Conservation (phyloP, 257 asterid species). For the Solanum clarkiae region DNA sequence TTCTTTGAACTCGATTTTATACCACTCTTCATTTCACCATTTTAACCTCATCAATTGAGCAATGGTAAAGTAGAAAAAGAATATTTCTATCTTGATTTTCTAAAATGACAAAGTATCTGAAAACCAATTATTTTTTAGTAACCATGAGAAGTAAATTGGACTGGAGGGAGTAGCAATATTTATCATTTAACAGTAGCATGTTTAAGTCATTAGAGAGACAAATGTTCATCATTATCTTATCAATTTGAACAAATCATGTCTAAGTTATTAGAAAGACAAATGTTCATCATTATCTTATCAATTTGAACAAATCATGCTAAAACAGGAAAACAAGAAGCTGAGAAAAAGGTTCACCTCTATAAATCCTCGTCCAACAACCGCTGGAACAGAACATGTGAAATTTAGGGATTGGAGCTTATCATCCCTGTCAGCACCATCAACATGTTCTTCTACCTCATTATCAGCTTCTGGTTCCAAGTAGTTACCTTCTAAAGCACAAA, state of each 20-base stretch:
- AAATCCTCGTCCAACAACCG: constrained; percentile 60
- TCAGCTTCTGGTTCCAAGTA: constrained; percentile 18
- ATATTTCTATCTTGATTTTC: neutral
- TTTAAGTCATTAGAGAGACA: neutral
- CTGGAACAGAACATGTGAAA: constrained; percentile 42
- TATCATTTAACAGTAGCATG: neutral
- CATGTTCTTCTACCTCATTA: constrained; percentile 5
- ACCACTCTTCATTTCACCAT: neutral
- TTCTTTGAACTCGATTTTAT: neutral
- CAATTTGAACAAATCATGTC: neutral
- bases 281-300: neutral
- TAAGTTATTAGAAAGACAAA: neutral
- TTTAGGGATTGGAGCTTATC: constrained; percentile 23
- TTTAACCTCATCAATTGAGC: neutral
- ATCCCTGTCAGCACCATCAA: constrained; percentile 5
- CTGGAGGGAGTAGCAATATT: neutral
- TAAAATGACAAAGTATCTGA: neutral
- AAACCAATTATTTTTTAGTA: neutral
- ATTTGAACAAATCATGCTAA: neutral
- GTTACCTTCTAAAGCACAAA: constrained; percentile 32
- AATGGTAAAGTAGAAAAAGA: neutral
- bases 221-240: neutral
- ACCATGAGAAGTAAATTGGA: neutral
- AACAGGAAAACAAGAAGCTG: neutral
- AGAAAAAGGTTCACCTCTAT: constrained; percentile 36